Evolutionary conservation across 2,329 filamentous ascomycete species (phyloP), one percentile per base, ranked within the genome.

Genomic region (Penicillium sp.): DNA sequence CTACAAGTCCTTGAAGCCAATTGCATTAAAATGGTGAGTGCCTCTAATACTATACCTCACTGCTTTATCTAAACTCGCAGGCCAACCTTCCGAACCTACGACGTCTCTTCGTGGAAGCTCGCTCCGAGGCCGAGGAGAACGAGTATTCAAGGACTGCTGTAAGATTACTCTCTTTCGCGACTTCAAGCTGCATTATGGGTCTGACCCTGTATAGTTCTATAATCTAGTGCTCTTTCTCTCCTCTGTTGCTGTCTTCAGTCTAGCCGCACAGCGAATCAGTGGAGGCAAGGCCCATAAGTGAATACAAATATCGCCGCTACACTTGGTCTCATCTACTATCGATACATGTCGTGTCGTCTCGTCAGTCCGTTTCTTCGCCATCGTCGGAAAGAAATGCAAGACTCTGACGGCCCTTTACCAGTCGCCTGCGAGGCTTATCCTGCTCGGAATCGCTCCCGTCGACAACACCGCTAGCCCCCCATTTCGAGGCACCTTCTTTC

Each of bases 141-240:
- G 89, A 91, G 59, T 94, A 97, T 64, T 97, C 94, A 14, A 83
- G 94, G 63, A 95, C 87, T 74, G 94, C 94, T 52, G 94, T 97
- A 77, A 68, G 89, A 40, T 9, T 26, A 21, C 21, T 26, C 16
- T 6, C 5, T 48, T 28, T 18, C 46, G 11, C 11, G 9, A 21
- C 20, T 49, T 47, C 52, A 23, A 38, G 20, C 7, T 23, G 20
- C 18, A 30, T 2, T 20, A 26, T 28, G 20, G 16, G n/a, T n/a
- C 47, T 56, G 50, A 55, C 49, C 8, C 12, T 14, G 11, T 42
- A 50, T 49, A 73, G 94, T 99, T 99, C 73, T 99, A 99, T 76
- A 97, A 99, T 68, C 85, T 96, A 0, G 91, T 97, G 1, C 79
- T 97, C 2, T 99, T 97, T 77, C 93, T 99, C 81, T 94, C 92